Evolutionary conservation across 768 basidiomycete species (phyloP).

Genomic region (Tulasnella sp.): DNA sequence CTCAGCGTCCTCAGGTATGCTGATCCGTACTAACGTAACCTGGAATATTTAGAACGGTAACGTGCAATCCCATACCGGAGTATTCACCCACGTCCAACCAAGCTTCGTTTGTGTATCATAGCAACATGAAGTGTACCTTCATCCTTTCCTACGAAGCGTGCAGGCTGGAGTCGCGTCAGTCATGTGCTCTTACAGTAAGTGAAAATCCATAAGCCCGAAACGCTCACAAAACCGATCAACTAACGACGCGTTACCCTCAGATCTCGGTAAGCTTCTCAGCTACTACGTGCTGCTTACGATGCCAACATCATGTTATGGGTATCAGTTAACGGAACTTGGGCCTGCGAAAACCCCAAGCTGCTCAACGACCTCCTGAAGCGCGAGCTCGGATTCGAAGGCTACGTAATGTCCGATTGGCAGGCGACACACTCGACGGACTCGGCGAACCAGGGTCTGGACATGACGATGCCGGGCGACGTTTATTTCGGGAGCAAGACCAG

Average conservation of each 20-base stretch:
- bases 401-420: slow-evolving; percentile 75
- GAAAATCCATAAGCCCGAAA: neutral
- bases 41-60: slow-evolving; percentile 19
- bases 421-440: slow-evolving; percentile 54
- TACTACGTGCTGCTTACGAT: neutral
- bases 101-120: slow-evolving; percentile 29
- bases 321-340: slow-evolving; percentile 60
- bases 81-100: slow-evolving; percentile 46
- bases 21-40: neutral
- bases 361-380: slow-evolving; percentile 75
- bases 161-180: slow-evolving; percentile 73
- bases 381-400: slow-evolving; percentile 78
- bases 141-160: slow-evolving; percentile 46
- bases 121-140: slow-evolving; percentile 40
- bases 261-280: slow-evolving; percentile 37
- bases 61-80: slow-evolving; percentile 60
- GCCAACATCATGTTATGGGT: neutral
- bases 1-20: neutral
- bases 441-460: slow-evolving; percentile 33
- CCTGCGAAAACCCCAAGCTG: slow-evolving; percentile 72
- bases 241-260: neutral
- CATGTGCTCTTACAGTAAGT: slow-evolving; percentile 77
- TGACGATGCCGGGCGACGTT: slow-evolving; percentile 48
- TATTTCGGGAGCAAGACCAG: slow-evolving; percentile 35
- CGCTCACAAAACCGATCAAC: neutral